Evolutionary conservation across 164 flowering plant genomes (phyloP).

Genomic region (Vitis vinifera): ASM3070453v1 NC_081817.1:5852001-5852500

Average conservation of each 20-base stretch:
- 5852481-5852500: too few species aligned
- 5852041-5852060: not conserved
- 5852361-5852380: constrained; percentile 88
- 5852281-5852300: constrained; percentile 85
- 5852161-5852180: too few species aligned
- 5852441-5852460: too few species aligned
- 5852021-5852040: constrained; percentile 62
- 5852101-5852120: not conserved
- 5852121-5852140: not conserved
- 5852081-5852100: not conserved
- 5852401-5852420: not conserved
- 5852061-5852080: too few species aligned
- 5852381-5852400: constrained; percentile 56
- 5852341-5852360: constrained; percentile 88
- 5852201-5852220: too few species aligned
- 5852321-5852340: constrained; percentile 92
- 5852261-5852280: not conserved
- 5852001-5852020: constrained; percentile 82
- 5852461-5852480: too few species aligned
- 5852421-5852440: too few species aligned
- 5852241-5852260: too few species aligned
- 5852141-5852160: too few species aligned
- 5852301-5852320: constrained; percentile 91
- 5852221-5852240: too few species aligned
- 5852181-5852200: too few species aligned